Conservation (phyloP, 1,139 yeast genomes). For the Suhomyces panamericanus region DNA sequence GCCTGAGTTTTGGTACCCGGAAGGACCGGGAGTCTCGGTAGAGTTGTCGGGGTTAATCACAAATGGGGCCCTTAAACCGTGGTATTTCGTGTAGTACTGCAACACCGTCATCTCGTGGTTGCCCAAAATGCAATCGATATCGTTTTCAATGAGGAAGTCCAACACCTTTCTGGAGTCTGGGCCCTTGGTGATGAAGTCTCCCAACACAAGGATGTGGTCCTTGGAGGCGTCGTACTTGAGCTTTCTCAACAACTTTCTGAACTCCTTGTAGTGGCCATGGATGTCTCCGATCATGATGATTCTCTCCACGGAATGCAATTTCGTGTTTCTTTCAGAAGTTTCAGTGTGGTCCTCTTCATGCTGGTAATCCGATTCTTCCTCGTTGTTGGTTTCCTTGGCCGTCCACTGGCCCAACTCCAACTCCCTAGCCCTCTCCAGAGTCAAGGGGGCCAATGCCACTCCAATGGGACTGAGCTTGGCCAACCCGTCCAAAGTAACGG, state of each 20-base stretch:
- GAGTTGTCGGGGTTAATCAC: slow-evolving; percentile 13
- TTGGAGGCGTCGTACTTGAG: slow-evolving; percentile 41
- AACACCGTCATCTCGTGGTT: slow-evolving; percentile 79
- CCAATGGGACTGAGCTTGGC: slow-evolving; percentile 27
- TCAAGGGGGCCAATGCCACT: slow-evolving; percentile 28
- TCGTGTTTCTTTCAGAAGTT: background rate
- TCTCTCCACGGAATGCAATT: slow-evolving; percentile 32
- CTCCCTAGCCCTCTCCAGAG: slow-evolving; percentile 16
- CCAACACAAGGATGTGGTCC: slow-evolving; percentile 71
- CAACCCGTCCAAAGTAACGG: slow-evolving; percentile 29
- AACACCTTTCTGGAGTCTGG: slow-evolving; percentile 70
- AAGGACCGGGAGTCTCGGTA: background rate
- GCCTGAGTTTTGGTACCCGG: slow-evolving; percentile 9
- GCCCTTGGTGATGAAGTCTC: slow-evolving; percentile 87
- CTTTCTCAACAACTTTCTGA: slow-evolving; percentile 51
- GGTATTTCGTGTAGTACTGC: slow-evolving; percentile 59
- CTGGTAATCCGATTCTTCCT: slow-evolving; percentile 6
- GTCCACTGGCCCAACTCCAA: slow-evolving; percentile 19
- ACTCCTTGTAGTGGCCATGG: slow-evolving; percentile 71
- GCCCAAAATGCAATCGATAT: slow-evolving; percentile 76
- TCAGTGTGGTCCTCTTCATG: background rate
- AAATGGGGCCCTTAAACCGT: slow-evolving; percentile 43
- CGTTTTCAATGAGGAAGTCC: slow-evolving; percentile 60
- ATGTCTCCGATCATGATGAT: slow-evolving; percentile 80
- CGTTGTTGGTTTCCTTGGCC: background rate